Percentiles rank a stretch among this genome's conserved stretches.
phyloP scores from a whole-genome alignment of 345 rosid genomes.

The Acer yangbiense region DNA sequence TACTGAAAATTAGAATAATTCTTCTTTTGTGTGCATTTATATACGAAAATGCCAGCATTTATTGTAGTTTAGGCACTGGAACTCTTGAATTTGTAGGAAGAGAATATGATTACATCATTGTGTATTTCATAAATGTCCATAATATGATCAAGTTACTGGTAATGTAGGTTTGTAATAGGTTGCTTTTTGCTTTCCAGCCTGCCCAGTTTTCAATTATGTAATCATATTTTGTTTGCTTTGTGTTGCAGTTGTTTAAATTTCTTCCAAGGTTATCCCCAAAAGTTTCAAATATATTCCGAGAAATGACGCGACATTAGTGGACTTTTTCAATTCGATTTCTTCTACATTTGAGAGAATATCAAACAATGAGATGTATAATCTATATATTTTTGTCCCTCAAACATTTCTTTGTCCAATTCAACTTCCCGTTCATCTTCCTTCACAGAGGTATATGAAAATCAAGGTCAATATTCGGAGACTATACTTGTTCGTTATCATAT shows the following conservation, averaged over 20 bases:
- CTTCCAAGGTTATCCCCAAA: constrained; percentile 79
- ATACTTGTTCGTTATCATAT: background rate
- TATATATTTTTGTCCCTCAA: background rate
- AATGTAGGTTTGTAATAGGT: background rate
- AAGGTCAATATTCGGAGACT: background rate
- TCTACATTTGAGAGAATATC: background rate
- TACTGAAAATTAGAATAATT: no score
- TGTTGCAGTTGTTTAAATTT: constrained; percentile 71
- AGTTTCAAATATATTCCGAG: constrained; percentile 73
- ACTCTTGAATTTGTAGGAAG: background rate
- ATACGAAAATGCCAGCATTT: no score
- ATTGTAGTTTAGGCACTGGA: no score
- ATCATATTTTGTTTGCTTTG: constrained; percentile 1
- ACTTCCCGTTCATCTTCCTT: background rate
- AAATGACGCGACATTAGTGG: constrained; percentile 78
- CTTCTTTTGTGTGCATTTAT: no score
- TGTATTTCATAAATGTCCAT: background rate
- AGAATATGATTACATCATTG: background rate
- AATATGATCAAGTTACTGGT: background rate
- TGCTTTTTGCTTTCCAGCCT: background rate
- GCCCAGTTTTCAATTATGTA: background rate
- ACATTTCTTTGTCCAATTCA: background rate
- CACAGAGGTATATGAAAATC: background rate
- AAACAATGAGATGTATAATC: background rate
- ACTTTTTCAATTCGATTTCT: constrained; percentile 15